A percentile compares a stretch with the other conserved stretches of the same genome.
Evolutionary conservation across 2,329 filamentous ascomycete species (phyloP).

Genomic region (Fusarium setosum): DNA sequence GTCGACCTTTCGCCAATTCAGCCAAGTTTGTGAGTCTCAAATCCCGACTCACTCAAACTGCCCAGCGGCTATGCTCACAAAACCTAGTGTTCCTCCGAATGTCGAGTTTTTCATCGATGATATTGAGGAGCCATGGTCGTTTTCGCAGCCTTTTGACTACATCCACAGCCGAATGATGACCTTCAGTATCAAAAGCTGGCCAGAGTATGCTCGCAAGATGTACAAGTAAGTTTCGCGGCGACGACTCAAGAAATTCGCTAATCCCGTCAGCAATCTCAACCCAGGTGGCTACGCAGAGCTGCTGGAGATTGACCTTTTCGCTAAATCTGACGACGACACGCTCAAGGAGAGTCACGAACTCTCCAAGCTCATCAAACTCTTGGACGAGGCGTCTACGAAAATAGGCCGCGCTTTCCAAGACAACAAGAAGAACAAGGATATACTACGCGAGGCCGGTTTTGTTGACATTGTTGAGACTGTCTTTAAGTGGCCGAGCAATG

Average conservation of each 20-base stretch:
- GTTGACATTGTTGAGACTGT: constrained; percentile 20
- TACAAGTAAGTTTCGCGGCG: neutral
- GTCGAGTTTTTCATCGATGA: constrained; percentile 27
- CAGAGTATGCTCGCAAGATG: constrained; percentile 6
- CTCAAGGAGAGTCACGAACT: constrained; percentile 31
- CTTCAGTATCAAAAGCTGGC: constrained; percentile 17
- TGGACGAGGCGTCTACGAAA: constrained; percentile 38
- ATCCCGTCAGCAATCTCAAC: constrained; percentile 27
- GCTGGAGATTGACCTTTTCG: constrained; percentile 25
- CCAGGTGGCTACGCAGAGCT: constrained; percentile 34
- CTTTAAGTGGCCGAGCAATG: constrained; percentile 36
- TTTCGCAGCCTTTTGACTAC: constrained; percentile 24
- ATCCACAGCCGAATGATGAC: constrained; percentile 34
- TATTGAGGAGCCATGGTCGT: constrained; percentile 29
- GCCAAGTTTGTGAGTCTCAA: constrained; percentile 16
- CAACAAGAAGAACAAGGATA: constrained; percentile 20
- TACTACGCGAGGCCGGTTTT: constrained; percentile 34
- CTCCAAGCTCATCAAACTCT: constrained; percentile 28
- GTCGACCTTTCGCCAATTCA: constrained; percentile 32
- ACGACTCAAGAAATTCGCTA: neutral
- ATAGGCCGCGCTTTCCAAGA: constrained; percentile 32
- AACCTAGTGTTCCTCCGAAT: constrained; percentile 23
- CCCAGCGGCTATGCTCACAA: neutral
- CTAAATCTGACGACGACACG: constrained; percentile 31
- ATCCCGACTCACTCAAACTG: accelerated